Evolutionary conservation across 2,329 filamentous ascomycete species (phyloP), one percentile per base, ranked within the genome.

Genomic region (Tolypocladium amazonense): DNA sequence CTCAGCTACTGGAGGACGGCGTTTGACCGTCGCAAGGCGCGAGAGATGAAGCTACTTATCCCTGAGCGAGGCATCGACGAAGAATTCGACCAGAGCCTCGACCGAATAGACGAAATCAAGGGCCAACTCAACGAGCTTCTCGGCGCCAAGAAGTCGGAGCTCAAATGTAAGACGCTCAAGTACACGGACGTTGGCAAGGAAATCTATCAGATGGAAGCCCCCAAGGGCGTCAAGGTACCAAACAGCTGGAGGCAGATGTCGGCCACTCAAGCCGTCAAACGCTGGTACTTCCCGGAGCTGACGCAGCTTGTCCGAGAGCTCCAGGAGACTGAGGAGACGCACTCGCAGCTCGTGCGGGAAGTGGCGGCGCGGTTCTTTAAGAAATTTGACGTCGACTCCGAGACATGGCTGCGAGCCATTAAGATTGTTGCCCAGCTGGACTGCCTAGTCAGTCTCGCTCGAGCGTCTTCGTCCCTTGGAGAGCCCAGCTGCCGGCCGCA

Each of bases 221-320:
- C 94, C 0, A 96, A 94, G 73, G 77, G 78, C 1, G 78, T 90
- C 69, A 96, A 95, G 73, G 86, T 99, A 2, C 94, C 94, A 0
- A 88, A 88, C 65, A 84, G 79, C 67, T 99, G 94, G 92, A 87
- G 92, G 63, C 93, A 97, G 70, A 97, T 97, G 92, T 97, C 94
- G 5, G 89, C 92, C 0, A 97, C 94, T 0, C 85, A 88, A 63
- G 86, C 88, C 60, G 89, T 95, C 69, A 97, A 96, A 75, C 88
- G 94, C 0, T 99, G 93, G 78, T 99, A 97, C 76, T 96, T 92
- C 66, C 82, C 87, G 1, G 89, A 96, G 68, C 81, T 97, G 18
- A 88, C 89, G 18, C 80, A 83, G 35, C 83, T 97, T 2, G 92
- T 99, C 27, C 88, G 93, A 56, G 83, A 91, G 66, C 81, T 97